Evolutionary conservation across 768 basidiomycete species (phyloP), one percentile per base, ranked within the genome.

Genomic region (Ephemerocybe angulata): DNA sequence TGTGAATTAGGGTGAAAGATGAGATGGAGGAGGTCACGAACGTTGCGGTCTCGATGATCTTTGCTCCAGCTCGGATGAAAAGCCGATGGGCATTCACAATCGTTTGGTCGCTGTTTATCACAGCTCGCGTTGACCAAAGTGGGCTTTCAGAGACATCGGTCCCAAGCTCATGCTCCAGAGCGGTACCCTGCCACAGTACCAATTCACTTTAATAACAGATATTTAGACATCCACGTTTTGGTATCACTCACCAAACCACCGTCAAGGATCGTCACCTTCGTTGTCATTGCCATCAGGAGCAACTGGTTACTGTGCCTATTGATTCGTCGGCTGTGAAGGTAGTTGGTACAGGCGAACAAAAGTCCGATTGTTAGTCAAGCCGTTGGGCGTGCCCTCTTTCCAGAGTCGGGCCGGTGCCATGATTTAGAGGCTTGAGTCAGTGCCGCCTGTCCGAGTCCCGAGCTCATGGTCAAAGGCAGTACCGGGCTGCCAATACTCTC

Each of bases 91-190:
- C 80, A 6, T 75, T 67, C n/a, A 83, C 57, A 28, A 92, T 74
- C 0, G 72, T 69, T 13, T 77, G 75, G 0, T 83, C 80, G 35
- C 84, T 71, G 28, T 82, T 74, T 13, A 73, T 67, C 11, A 86
- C 69, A 8, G 85, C 77, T 50, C 82, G 77, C 0, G 85, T 82
- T 13, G 89, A 91, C 90, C 90, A 92, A 22, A 93, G 68, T 2
- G 84, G 76, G 1, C 79, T 77, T 30, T 78, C 66, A 1, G 82
- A 72, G 42, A 83, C 78, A 57, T 78, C 70, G 30, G 76, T 54
- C 35, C 72, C 65, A 62, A 81, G 74, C 22, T 72, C 64, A 42
- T 77, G 76, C 61, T 87, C 84, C 19, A 88, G 71, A 0, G 78
- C 82, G 6, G 82, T 81, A 37, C 87, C 87, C 88, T 89, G 61